These are phyloP conservation scores for Candida dajiaensis DNA, from an alignment of 805 yeast species.

Conservation along the genomic window DNA sequence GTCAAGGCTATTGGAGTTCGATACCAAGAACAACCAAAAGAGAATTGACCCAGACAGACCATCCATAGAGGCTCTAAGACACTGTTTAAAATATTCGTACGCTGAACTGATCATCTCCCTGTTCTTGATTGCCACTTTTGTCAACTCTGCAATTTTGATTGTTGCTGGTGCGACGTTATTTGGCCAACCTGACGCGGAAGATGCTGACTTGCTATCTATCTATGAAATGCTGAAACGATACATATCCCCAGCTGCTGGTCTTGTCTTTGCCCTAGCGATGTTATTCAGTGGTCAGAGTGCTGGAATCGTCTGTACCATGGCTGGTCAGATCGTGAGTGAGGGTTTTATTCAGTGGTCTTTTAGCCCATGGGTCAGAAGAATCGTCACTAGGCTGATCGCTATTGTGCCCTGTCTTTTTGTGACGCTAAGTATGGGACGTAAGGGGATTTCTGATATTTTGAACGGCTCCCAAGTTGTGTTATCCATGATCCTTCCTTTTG, in stretches of 20 bases:
- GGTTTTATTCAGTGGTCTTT: constrained; percentile 80
- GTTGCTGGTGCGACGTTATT: constrained; percentile 86
- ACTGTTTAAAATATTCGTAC: constrained; percentile 74
- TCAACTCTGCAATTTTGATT: constrained; percentile 81
- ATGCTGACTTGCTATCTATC: constrained; percentile 79
- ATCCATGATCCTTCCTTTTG: constrained; percentile 75
- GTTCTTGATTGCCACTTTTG: constrained; percentile 86
- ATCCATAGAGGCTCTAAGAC: constrained; percentile 71
- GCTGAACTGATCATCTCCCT: constrained; percentile 78
- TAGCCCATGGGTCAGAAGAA: constrained; percentile 75
- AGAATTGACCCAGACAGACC: constrained; percentile 50
- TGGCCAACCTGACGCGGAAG: constrained; percentile 57
- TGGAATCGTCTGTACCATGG: constrained; percentile 88
- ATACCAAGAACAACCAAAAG: constrained; percentile 45
- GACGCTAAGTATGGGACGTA: constrained; percentile 68
- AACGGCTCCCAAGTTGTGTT: constrained; percentile 82
- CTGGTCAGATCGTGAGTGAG: constrained; percentile 91
- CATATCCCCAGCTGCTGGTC: constrained; percentile 80
- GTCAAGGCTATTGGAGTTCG: constrained; percentile 74
- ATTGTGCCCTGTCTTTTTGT: constrained; percentile 79
- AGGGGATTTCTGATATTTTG: constrained; percentile 68
- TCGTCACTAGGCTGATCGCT: constrained; percentile 78
- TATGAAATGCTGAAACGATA: constrained; percentile 64
- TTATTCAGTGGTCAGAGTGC: constrained; percentile 92
- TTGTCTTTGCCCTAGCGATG: constrained; percentile 83